Evolutionary conservation across 345 rosid genomes (phyloP).

Genomic region (Toxicodendron radicans): DNA sequence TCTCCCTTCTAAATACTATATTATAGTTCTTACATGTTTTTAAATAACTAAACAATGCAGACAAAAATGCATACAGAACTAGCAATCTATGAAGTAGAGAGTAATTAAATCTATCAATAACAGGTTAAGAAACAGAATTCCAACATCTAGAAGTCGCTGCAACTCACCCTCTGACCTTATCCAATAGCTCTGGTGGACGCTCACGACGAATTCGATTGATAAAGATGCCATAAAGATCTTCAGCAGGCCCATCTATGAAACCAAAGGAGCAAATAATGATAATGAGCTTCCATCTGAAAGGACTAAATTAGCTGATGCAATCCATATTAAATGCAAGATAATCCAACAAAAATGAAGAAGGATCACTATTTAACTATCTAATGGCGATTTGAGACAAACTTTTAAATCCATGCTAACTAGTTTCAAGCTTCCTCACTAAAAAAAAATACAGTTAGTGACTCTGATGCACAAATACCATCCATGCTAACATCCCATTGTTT

Average conservation of each 20-base stretch:
- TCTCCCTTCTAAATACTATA: background rate
- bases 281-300: background rate
- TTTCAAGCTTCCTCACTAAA: background rate
- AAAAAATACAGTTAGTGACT: background rate
- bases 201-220: constrained; percentile 79
- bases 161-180: constrained; percentile 75
- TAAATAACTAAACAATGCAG: background rate
- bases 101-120: background rate
- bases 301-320: background rate
- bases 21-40: background rate
- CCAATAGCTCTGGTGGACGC: constrained; percentile 71
- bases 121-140: background rate
- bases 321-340: constrained; percentile 2
- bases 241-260: constrained; percentile 82
- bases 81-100: constrained; percentile 4
- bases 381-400: background rate
- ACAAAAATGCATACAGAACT: background rate
- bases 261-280: constrained; percentile 4
- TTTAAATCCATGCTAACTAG: background rate
- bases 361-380: background rate
- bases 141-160: background rate
- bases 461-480: background rate
- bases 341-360: background rate
- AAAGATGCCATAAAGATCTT: constrained; percentile 93
- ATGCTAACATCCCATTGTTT: background rate